phyloP scores from a whole-genome alignment of 2,329 filamentous ascomycete species.

The Fusarium begoniae region DNA sequence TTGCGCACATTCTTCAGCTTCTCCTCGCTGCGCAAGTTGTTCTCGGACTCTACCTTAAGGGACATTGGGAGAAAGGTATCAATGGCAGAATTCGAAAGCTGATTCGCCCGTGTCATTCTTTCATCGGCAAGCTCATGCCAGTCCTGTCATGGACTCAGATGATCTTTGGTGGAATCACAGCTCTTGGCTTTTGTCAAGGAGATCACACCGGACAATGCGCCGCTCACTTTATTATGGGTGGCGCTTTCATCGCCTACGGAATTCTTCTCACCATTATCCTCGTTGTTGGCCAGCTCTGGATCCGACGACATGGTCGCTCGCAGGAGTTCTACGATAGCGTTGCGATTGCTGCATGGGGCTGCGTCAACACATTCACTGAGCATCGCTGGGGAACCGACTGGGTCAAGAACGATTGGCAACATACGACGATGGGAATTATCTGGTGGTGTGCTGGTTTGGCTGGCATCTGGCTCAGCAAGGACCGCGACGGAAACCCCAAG shows the following conservation, averaged over 20 bases:
- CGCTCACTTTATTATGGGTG: constrained; percentile 99
- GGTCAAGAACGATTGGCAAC: constrained; percentile 94
- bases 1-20: constrained; percentile 83
- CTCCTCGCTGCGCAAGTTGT: constrained; percentile 80
- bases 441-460: constrained; percentile 97
- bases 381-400: constrained; percentile 91
- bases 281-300: constrained; percentile 87
- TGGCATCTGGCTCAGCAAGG: constrained; percentile 90
- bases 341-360: constrained; percentile 93
- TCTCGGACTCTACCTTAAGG: constrained; percentile 85
- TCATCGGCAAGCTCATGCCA: constrained; percentile 89
- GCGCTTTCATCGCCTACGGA: constrained; percentile 94
- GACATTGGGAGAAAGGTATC: constrained; percentile 87
- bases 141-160: constrained; percentile 91
- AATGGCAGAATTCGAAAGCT: constrained; percentile 79
- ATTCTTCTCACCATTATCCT: constrained; percentile 87
- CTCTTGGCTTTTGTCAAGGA: constrained; percentile 89
- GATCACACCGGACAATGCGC: constrained; percentile 93
- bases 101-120: constrained; percentile 77
- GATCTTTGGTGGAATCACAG: constrained; percentile 93
- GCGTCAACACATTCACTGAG: constrained; percentile 97
- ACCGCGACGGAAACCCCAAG: constrained; percentile 84
- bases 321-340: constrained; percentile 97
- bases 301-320: constrained; percentile 82
- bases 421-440: constrained; percentile 98